Evolutionary conservation across 495 filamentous ascomycete species (phyloP), one percentile per base, ranked within the genome.

Genomic region (Friedmanniomyces simplex): DNA sequence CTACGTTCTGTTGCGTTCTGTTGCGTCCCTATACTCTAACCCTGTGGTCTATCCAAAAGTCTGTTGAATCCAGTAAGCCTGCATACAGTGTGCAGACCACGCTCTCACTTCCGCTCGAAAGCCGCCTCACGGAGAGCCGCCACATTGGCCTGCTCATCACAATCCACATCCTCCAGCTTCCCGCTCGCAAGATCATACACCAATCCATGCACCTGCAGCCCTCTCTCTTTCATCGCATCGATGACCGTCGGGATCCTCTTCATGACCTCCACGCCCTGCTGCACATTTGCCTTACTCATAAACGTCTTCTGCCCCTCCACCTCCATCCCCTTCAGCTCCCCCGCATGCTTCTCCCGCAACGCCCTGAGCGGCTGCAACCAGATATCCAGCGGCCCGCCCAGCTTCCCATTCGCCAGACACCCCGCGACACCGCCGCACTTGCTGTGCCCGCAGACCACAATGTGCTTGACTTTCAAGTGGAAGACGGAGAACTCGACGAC

Each of bases 401-500:
- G 71, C 52, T 82, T 80, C 54, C 70, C 68, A 66, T 88, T 83
- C 13, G 75, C 74, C 50, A 95, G 74, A 0, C 87, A 80, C 0
- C 83, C 89, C 0, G 74, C 77, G 1, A 86, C 85, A 20, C 89
- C 89, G 18, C 89, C 89, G 72, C 89, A 96, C 50, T 71, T 71
- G 1, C 86, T 85, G 73, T 96, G 89, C 0, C 89, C 89, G 72
- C 86, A 91, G 22, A 96, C 77, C 46, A 96, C 81, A 36, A 96
- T 75, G 70, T 91, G 86, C 70, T 86, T 78, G 61, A 96, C 89
- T 49, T 83, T 82, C 32, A 96, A 76, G 65, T 83, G 73, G 28
- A 63, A 71, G 42, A 95, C 87, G 55, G 88, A 85, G 68, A 85
- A 96, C 65, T 89, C 84, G 73, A 96, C 83, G n/a, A 93, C 90